Percentiles rank a stretch among this genome's conserved stretches.
These are phyloP conservation scores for Pseudogymnoascus sp. DNA, from an alignment of 2,329 filamentous ascomycete genomes.

Conservation along the genomic window DNA sequence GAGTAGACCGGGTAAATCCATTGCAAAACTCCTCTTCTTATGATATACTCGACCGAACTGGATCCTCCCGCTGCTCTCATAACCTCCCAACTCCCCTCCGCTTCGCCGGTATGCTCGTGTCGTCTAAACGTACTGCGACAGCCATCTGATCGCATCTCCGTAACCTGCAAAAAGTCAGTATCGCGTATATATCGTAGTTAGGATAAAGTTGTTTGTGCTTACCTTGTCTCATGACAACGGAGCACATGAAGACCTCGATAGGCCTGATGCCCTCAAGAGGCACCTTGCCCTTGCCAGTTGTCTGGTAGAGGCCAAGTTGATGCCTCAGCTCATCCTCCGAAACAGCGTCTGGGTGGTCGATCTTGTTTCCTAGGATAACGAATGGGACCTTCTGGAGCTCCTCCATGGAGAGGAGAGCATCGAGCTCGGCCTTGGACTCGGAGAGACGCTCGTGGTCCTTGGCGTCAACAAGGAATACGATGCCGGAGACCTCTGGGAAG, in stretches of 20 bases:
- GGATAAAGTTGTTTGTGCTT: constrained; percentile 23
- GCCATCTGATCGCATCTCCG: constrained; percentile 83
- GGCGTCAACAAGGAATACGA: constrained; percentile 96
- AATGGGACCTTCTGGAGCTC: constrained; percentile 94
- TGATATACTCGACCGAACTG: constrained; percentile 18
- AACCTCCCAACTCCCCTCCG: constrained; percentile 8
- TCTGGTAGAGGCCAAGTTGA: constrained; percentile 90
- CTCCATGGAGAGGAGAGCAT: constrained; percentile 93
- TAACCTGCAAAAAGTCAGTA: constrained; percentile 49
- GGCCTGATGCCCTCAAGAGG: constrained; percentile 85
- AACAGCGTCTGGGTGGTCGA: constrained; percentile 92
- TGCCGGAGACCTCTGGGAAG: constrained; percentile 92
- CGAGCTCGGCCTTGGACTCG: constrained; percentile 95
- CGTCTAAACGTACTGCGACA: constrained; percentile 80
- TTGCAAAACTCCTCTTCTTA: constrained; percentile 27
- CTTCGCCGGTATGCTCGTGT: neutral
- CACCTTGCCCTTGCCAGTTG: constrained; percentile 92
- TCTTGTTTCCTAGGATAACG: constrained; percentile 97
- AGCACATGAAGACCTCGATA: constrained; percentile 99
- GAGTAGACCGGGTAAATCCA: constrained; percentile 19
- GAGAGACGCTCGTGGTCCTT: constrained; percentile 92
- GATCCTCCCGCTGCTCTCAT: constrained; percentile 9
- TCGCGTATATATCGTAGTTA: constrained; percentile 15
- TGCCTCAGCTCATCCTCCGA: constrained; percentile 92
- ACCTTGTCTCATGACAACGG: constrained; percentile 95